Evolutionary conservation across 495 filamentous ascomycete genomes (phyloP).

Genomic region (Daldinia decipiens): DNA sequence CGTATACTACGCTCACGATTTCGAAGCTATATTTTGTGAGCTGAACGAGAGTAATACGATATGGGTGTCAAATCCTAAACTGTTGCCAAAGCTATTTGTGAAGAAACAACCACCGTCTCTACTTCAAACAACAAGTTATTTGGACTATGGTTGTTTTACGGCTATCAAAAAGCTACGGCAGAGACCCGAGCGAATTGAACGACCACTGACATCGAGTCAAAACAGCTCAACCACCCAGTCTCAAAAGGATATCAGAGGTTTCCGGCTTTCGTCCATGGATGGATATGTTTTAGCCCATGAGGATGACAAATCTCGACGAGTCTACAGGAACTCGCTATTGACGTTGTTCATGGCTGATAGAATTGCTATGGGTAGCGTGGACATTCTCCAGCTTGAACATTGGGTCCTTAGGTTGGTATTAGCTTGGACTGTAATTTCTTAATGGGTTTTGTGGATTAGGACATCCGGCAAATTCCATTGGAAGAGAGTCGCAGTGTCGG

Average conservation of each 20-base stretch:
- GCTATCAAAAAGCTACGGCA: slow-evolving; percentile 52
- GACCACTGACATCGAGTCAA: slow-evolving; percentile 48
- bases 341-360: slow-evolving; percentile 53
- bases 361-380: slow-evolving; percentile 46
- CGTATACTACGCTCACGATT: slow-evolving; percentile 60
- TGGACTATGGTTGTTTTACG: slow-evolving; percentile 51
- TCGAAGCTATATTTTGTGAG: slow-evolving; percentile 63
- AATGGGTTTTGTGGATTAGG: not conserved
- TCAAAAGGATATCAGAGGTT: slow-evolving; percentile 49
- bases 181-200: slow-evolving; percentile 49
- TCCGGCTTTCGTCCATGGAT: slow-evolving; percentile 57
- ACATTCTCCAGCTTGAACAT: slow-evolving; percentile 44
- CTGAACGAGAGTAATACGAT: slow-evolving; percentile 62
- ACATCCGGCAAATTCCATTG: not conserved
- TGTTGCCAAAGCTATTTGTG: slow-evolving; percentile 55
- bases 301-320: slow-evolving; percentile 24
- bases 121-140: slow-evolving; percentile 40
- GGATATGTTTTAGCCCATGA: slow-evolving; percentile 52
- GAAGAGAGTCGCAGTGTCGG: not conserved
- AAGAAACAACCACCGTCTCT: slow-evolving; percentile 46
- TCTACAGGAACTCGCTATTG: slow-evolving; percentile 48
- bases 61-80: slow-evolving; percentile 57
- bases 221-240: slow-evolving; percentile 8
- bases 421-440: slow-evolving; percentile 43
- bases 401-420: slow-evolving; percentile 42